phyloP scores from a whole-genome alignment of 1,139 yeast genomes.

The Keqinozyma sinolaborantium region DNA sequence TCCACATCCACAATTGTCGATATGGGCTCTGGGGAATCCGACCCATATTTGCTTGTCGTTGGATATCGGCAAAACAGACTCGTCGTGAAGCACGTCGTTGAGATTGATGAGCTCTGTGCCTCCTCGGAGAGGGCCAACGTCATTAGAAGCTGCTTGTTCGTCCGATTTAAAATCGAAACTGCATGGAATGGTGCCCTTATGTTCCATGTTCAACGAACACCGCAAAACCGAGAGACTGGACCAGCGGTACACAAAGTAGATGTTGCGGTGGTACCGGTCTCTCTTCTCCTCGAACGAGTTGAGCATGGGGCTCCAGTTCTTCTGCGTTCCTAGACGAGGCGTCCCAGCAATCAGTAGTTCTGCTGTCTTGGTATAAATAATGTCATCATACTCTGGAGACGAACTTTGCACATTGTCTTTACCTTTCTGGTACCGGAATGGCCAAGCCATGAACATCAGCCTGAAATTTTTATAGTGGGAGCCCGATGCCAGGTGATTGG shows the following conservation, averaged over 20 bases:
- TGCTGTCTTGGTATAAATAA: slow-evolving; percentile 20
- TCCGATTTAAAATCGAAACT: slow-evolving; percentile 20
- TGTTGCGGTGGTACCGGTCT: slow-evolving; percentile 16
- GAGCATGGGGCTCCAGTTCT: slow-evolving; percentile 33
- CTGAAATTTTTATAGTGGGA: slow-evolving; percentile 13
- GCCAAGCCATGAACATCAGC: slow-evolving; percentile 27
- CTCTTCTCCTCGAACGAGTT: slow-evolving; percentile 13
- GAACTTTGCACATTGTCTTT: slow-evolving; percentile 27
- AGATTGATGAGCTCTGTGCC: slow-evolving; percentile 28
- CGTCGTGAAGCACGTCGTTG: slow-evolving; percentile 11
- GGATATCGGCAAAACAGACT: slow-evolving; percentile 5
- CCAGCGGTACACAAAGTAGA: slow-evolving; percentile 29
- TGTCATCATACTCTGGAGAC: slow-evolving; percentile 11
- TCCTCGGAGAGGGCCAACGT: slow-evolving; percentile 32
- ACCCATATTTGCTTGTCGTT: slow-evolving; percentile 44
- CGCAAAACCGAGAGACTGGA: slow-evolving; percentile 22
- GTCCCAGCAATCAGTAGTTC: slow-evolving; percentile 23
- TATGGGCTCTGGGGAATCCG: slow-evolving; percentile 47
- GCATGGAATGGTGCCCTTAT: slow-evolving; percentile 27
- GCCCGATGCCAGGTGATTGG: slow-evolving; percentile 7
- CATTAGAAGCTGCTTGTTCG: slow-evolving; percentile 10
- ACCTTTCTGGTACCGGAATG: slow-evolving; percentile 27
- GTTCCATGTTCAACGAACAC: slow-evolving; percentile 17
- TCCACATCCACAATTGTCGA: slow-evolving; percentile 47
- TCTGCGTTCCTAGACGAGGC: slow-evolving; percentile 16